phyloP scores from a whole-genome alignment of 495 filamentous ascomycete species.

The Aspergillus nanangensis region DNA sequence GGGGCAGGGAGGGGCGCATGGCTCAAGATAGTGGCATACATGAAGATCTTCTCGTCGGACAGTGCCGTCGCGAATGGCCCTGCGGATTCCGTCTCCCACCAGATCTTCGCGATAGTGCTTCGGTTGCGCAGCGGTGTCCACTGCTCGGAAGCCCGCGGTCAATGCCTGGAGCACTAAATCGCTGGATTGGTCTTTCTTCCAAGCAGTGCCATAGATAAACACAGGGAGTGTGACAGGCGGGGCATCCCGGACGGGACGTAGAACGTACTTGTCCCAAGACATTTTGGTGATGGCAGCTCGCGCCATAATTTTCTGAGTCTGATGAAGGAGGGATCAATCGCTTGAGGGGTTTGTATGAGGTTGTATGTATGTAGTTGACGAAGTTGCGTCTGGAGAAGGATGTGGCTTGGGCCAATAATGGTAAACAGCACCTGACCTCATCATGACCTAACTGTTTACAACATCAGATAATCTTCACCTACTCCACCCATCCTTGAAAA shows the following conservation, averaged over 20 bases:
- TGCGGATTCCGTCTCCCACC: slow-evolving; percentile 61
- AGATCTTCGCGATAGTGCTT: slow-evolving; percentile 71
- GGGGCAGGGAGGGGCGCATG: too few relatives aligned
- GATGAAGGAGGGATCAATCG: too few relatives aligned
- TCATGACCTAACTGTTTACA: slow-evolving; percentile 9
- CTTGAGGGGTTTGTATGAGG: too few relatives aligned
- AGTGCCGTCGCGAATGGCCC: slow-evolving; percentile 52
- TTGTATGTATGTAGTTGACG: neutral
- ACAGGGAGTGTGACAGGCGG: slow-evolving; percentile 38
- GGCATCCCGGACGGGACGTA: slow-evolving; percentile 26
- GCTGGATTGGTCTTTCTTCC: slow-evolving; percentile 71
- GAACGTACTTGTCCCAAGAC: slow-evolving; percentile 31
- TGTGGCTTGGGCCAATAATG: neutral
- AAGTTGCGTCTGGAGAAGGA: neutral
- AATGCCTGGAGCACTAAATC: slow-evolving; percentile 67
- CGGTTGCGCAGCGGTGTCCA: slow-evolving; percentile 79
- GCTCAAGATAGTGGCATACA: slow-evolving; percentile 32
- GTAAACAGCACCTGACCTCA: slow-evolving; percentile 3
- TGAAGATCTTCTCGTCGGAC: slow-evolving; percentile 58
- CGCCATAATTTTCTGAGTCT: slow-evolving; percentile 16
- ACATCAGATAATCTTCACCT: neutral
- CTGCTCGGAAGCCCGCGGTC: slow-evolving; percentile 63
- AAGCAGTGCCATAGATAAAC: slow-evolving; percentile 82
- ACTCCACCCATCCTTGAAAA: neutral
- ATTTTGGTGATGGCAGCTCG: slow-evolving; percentile 21